Evolutionary conservation across 768 basidiomycete species (phyloP).

Genomic region (Ramaria rubella): DNA sequence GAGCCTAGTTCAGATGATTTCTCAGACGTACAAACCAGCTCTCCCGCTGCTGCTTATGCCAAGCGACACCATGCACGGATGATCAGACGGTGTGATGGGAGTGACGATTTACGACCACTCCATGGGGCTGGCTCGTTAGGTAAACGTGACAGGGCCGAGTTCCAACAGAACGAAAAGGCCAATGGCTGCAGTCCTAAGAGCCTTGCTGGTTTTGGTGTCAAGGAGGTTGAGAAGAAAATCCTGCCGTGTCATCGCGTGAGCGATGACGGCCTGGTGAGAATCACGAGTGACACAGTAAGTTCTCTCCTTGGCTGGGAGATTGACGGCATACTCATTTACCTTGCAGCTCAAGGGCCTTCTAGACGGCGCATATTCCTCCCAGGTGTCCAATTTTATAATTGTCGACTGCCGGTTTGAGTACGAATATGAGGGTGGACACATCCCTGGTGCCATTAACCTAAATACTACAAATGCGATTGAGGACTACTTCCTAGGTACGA

Average conservation of each 20-base stretch:
- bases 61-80: constrained; percentile 73
- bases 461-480: constrained; percentile 76
- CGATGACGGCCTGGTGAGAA: constrained; percentile 93
- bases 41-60: constrained; percentile 68
- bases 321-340: background rate
- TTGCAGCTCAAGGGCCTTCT: constrained; percentile 70
- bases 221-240: constrained; percentile 88
- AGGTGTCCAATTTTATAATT: constrained; percentile 65
- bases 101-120: constrained; percentile 69
- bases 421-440: constrained; percentile 91
- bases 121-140: constrained; percentile 57
- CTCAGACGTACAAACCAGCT: constrained; percentile 53
- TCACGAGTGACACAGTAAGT: constrained; percentile 72
- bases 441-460: constrained; percentile 87
- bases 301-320: background rate
- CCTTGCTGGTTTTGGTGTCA: constrained; percentile 84
- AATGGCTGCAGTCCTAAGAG: constrained; percentile 42
- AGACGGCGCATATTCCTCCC: constrained; percentile 60
- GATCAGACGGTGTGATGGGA: constrained; percentile 72
- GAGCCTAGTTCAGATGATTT: constrained; percentile 34
- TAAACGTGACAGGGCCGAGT: constrained; percentile 40
- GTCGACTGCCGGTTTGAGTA: constrained; percentile 98
- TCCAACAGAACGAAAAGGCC: constrained; percentile 19
- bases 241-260: constrained; percentile 89
- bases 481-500: constrained; percentile 63